Evolutionary conservation across 1,284 basidiomycete species (phyloP), one percentile per base, ranked within the genome.

Genomic region (Inonotus hispidus): DNA sequence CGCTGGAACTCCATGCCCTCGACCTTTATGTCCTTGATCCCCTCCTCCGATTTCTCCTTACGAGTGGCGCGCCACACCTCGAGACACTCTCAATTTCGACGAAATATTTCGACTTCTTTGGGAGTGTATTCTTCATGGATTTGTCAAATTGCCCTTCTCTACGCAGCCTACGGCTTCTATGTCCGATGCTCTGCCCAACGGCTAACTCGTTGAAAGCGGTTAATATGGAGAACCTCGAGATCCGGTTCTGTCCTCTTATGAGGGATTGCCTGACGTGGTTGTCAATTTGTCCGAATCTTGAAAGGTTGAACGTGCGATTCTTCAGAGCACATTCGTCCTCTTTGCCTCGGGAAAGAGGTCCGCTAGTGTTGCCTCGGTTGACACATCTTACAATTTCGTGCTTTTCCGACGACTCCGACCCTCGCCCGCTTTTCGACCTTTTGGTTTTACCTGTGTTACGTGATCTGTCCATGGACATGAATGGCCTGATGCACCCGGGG

Each of bases 31-130:
- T 52, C 2, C 46, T 61, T 5, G 60, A 61, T 16, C 60, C 55
- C 29, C 52, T 61, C 39, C 46, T 61, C 38, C 54, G 60, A 10
- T 54, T 45, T 19, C 55, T 61, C 39, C 45, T 57, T 6, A 41
- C 55, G 3, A 52, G 8, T 16, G 60, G 60, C 10, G 60, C 60
- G 25, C 60, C 60, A 45, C 54, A 43, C 13, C 60, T 61, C 29
- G 54, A 61, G 29, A 52, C 13, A n/a, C 43, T 61, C 7, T 56
- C 55, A 4, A 56, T 61, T 21, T 61, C 60, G 25, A 61, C 60
- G 16, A 61, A 61, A 37, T 61, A 61, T 23, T 57, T 61, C 35
- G 55, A 57, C 37, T 61, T 61, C 29, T 61, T 50, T 37, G 60
- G 55, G n/a, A 53, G 55, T 29, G 49, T 61, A 11, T 47, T 52